Conservation (phyloP, 148 eudicot species). For the Spergularia marina region DNA sequence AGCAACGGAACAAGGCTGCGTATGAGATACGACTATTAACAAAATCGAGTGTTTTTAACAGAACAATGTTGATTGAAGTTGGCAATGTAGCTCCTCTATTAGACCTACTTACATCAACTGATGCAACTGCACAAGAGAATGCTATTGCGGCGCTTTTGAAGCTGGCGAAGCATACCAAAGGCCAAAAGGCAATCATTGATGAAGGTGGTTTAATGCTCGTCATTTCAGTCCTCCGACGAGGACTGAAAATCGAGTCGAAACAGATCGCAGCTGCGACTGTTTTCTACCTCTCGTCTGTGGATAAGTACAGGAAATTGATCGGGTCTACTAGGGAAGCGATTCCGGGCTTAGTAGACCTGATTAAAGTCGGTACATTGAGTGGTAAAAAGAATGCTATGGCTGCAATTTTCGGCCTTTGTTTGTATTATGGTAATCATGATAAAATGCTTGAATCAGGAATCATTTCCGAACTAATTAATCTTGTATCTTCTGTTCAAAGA, state of each 20-base stretch:
- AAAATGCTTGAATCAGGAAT: slow-evolving; percentile 46
- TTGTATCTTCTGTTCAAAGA: slow-evolving; percentile 36
- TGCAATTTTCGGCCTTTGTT: slow-evolving; percentile 55
- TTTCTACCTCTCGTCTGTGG: slow-evolving; percentile 61
- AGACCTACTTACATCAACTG: slow-evolving; percentile 46
- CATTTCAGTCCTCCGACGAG: slow-evolving; percentile 41
- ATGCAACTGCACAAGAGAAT: slow-evolving; percentile 51
- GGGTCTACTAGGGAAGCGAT: slow-evolving; percentile 47
- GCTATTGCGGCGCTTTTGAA: slow-evolving; percentile 64
- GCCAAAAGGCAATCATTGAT: slow-evolving; percentile 60
- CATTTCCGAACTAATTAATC: slow-evolving; percentile 41
- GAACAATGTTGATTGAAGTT: slow-evolving; percentile 52
- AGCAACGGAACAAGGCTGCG: slow-evolving; percentile 61
- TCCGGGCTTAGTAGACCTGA: slow-evolving; percentile 48
- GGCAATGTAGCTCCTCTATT: slow-evolving; percentile 58
- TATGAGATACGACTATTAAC: slow-evolving; percentile 65
- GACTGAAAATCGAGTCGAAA: slow-evolving; percentile 45
- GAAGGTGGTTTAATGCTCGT: slow-evolving; percentile 56
- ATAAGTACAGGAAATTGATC: slow-evolving; percentile 49
- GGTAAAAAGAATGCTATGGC: slow-evolving; percentile 75
- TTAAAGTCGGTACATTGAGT: slow-evolving; percentile 48
- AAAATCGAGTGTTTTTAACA: slow-evolving; percentile 57
- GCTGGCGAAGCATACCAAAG: slow-evolving; percentile 62
- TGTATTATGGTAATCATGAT: slow-evolving; percentile 44
- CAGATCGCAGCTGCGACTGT: slow-evolving; percentile 75